Conservation (phyloP, 148 eudicot species). For the Heliosperma pusillum region DNA sequence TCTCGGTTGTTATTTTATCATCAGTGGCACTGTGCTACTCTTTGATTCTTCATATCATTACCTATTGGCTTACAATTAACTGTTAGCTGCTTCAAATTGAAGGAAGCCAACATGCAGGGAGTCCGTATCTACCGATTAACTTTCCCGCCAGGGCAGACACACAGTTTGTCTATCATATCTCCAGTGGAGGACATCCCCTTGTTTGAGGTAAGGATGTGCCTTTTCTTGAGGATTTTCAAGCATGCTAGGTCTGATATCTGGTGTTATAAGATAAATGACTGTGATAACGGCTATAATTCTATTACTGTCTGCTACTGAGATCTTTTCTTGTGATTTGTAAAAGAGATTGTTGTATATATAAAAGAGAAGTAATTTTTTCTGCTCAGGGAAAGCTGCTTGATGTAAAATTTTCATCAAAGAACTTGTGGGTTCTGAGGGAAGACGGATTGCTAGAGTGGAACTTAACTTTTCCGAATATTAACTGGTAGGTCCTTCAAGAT, state of each 20-base stretch:
- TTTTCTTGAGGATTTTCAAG: conserved; percentile 1
- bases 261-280: not conserved
- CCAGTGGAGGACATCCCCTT: conserved; percentile 42
- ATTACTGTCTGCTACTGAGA: not conserved
- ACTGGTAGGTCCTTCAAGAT: conserved; percentile 32
- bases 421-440: conserved; percentile 79
- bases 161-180: conserved; percentile 42
- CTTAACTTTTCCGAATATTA: conserved; percentile 33
- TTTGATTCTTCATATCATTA: conserved; percentile 11
- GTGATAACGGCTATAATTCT: not conserved
- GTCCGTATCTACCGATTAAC: conserved; percentile 44
- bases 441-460: conserved; percentile 57
- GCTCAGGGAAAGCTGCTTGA: conserved; percentile 57
- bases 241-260: not conserved
- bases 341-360: not conserved
- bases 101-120: conserved; percentile 52
- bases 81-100: conserved; percentile 21
- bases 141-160: conserved; percentile 48
- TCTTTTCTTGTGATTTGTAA: not conserved
- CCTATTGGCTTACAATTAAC: not conserved
- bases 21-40: not conserved
- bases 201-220: conserved; percentile 50
- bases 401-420: conserved; percentile 62
- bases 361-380: not conserved
- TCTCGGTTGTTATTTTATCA: not conserved